phyloP scores from a whole-genome alignment of 208 protist genomes.

The Wallacemonas sp. region DNA sequence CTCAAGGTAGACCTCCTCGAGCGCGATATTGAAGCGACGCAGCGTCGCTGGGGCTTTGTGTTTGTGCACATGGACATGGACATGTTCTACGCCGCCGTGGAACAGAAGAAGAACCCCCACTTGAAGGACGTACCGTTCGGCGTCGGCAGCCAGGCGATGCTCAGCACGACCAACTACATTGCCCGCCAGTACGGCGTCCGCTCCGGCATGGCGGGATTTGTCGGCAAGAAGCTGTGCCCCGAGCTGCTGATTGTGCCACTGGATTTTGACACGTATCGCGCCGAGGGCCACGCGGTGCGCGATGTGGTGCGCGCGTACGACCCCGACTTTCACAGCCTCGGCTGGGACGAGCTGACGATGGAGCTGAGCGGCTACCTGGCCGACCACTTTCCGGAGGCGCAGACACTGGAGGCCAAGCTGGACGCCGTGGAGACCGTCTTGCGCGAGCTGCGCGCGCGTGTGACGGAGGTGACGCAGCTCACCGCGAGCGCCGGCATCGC shows the following conservation, averaged over 20 bases:
- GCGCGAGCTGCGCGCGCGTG: constrained; percentile 60
- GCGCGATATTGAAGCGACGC: constrained; percentile 60
- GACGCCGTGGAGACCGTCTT: constrained; percentile 58
- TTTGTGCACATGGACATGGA: constrained; percentile 91
- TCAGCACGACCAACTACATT: constrained; percentile 96
- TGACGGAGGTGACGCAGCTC: constrained; percentile 75
- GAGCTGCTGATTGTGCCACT: constrained; percentile 87
- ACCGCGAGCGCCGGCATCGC: constrained; percentile 90
- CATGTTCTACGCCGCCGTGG: constrained; percentile 94
- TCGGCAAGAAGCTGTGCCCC: constrained; percentile 89
- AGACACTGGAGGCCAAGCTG: background rate
- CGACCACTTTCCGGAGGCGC: constrained; percentile 34
- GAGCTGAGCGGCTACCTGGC: constrained; percentile 73
- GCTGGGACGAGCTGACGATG: constrained; percentile 89
- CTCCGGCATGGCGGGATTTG: constrained; percentile 96
- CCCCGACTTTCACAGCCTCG: constrained; percentile 74
- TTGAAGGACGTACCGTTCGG: constrained; percentile 93
- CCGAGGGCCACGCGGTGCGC: constrained; percentile 65
- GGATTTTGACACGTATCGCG: constrained; percentile 80
- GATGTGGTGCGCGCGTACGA: constrained; percentile 86
- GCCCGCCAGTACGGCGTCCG: constrained; percentile 96
- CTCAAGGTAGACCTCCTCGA: constrained; percentile 54
- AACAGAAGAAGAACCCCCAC: constrained; percentile 91
- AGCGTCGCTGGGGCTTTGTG: constrained; percentile 55
- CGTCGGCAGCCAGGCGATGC: constrained; percentile 93